phyloP scores from a whole-genome alignment of 2,329 filamentous ascomycete species.

The Stromatinia cepivora region DNA sequence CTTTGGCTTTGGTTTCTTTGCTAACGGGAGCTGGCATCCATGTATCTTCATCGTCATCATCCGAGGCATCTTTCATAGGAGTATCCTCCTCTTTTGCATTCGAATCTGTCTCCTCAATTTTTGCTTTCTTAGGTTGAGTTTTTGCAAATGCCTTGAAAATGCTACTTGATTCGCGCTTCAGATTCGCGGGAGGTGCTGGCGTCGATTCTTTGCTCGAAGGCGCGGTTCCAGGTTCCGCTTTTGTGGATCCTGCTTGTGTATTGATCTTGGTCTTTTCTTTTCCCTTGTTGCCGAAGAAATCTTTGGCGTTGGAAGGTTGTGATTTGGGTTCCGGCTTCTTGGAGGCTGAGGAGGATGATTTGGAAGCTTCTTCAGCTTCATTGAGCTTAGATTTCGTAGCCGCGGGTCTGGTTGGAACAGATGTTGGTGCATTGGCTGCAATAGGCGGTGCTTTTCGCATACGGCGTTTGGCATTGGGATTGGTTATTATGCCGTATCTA shows the following conservation, averaged over 20 bases:
- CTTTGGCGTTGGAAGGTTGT: slow-evolving; percentile 39
- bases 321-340: slow-evolving; percentile 32
- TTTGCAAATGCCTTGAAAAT: slow-evolving; percentile 83
- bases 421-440: slow-evolving; percentile 36
- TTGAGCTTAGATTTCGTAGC: slow-evolving; percentile 22
- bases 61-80: slow-evolving; percentile 56
- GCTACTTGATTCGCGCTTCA: slow-evolving; percentile 61
- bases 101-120: slow-evolving; percentile 45
- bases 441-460: slow-evolving; percentile 36
- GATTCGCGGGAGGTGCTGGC: slow-evolving; percentile 32
- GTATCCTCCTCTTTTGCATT: slow-evolving; percentile 54
- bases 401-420: slow-evolving; percentile 26
- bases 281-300: slow-evolving; percentile 44
- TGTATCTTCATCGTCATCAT: slow-evolving; percentile 54
- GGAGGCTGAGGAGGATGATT: slow-evolving; percentile 21
- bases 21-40: slow-evolving; percentile 40
- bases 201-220: slow-evolving; percentile 36
- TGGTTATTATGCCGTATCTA: slow-evolving; percentile 73
- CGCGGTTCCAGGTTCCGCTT: slow-evolving; percentile 27
- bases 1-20: slow-evolving; percentile 38
- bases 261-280: slow-evolving; percentile 32
- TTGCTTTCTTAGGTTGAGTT: slow-evolving; percentile 61
- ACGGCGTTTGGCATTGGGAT: slow-evolving; percentile 61
- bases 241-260: not conserved
- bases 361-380: slow-evolving; percentile 25